A percentile compares a stretch with the other conserved stretches of the same genome.
Conservation (phyloP, 2,329 filamentous ascomycete genomes). For the Anthostomella pinea region DNA sequence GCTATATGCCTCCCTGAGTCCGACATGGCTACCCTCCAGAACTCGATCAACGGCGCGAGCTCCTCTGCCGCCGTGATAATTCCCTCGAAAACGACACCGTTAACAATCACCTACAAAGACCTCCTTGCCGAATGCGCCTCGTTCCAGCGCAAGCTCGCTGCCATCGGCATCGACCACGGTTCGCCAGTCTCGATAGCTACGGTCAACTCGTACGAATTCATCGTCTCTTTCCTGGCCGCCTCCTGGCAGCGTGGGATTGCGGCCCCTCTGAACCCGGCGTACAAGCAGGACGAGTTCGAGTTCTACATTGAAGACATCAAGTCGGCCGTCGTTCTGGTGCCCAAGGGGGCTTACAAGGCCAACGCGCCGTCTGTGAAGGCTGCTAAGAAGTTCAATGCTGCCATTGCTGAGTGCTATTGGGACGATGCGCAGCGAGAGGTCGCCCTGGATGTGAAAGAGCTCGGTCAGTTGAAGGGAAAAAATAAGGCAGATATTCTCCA, state of each 20-base stretch:
- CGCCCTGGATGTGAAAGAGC: constrained; percentile 73
- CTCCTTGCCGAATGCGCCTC: constrained; percentile 62
- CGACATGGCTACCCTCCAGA: constrained; percentile 44
- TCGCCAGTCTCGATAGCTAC: constrained; percentile 80
- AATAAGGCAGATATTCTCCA: constrained; percentile 38
- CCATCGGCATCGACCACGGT: constrained; percentile 65
- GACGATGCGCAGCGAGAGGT: constrained; percentile 63
- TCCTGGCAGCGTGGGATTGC: constrained; percentile 83
- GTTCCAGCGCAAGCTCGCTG: constrained; percentile 77
- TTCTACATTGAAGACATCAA: constrained; percentile 89
- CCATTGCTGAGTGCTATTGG: constrained; percentile 86
- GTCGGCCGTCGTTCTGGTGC: constrained; percentile 74
- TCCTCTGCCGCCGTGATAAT: constrained; percentile 65
- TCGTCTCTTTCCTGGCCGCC: constrained; percentile 80
- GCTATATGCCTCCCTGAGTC: not conserved
- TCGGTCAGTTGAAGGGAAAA: constrained; percentile 59
- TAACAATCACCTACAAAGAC: constrained; percentile 68
- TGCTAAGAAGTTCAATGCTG: constrained; percentile 74
- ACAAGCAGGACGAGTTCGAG: constrained; percentile 87
- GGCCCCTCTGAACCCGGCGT: constrained; percentile 82
- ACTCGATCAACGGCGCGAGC: constrained; percentile 45
- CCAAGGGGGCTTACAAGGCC: constrained; percentile 64
- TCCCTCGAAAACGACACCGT: constrained; percentile 58
- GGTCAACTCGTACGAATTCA: constrained; percentile 83
- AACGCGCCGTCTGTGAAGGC: constrained; percentile 72